phyloP scores from a whole-genome alignment of 1,284 basidiomycete genomes.

The Ganoderma resinaceum region DNA sequence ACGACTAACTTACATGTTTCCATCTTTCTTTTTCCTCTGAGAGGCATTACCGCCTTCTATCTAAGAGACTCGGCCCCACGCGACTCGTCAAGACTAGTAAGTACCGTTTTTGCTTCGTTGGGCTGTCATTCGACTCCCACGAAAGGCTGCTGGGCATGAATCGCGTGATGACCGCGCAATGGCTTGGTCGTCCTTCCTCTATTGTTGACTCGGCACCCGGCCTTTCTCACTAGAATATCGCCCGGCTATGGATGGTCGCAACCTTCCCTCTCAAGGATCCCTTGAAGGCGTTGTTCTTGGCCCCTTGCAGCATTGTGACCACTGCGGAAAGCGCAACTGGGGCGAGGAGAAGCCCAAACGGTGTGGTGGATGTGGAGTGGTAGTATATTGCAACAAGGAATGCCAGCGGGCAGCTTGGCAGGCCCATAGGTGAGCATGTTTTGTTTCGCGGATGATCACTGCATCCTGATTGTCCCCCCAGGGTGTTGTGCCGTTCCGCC shows the following conservation, averaged over 20 bases:
- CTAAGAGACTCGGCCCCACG: no score
- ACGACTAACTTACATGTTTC: no score
- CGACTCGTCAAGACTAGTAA: no score
- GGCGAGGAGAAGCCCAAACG: neutral
- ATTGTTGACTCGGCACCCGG: neutral
- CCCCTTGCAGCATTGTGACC: neutral
- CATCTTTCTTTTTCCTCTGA: no score
- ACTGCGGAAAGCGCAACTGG: constrained; percentile 1
- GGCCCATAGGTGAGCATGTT: neutral
- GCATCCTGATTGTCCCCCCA: neutral
- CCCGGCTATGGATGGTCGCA: neutral
- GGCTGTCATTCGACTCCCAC: neutral
- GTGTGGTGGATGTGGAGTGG: neutral
- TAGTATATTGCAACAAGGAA: neutral
- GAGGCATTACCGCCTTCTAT: no score
- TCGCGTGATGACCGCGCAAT: neutral
- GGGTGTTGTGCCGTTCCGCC: neutral
- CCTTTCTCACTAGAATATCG: neutral
- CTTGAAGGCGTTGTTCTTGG: neutral
- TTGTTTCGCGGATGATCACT: neutral
- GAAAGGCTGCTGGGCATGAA: no score
- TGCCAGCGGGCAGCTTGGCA: constrained; percentile 1
- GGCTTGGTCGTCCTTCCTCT: neutral
- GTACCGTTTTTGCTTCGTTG: no score
- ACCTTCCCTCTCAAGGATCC: no score